These are phyloP conservation scores for Amanita inopinata DNA, from an alignment of 768 basidiomycete genomes.

Conservation along the genomic window DNA sequence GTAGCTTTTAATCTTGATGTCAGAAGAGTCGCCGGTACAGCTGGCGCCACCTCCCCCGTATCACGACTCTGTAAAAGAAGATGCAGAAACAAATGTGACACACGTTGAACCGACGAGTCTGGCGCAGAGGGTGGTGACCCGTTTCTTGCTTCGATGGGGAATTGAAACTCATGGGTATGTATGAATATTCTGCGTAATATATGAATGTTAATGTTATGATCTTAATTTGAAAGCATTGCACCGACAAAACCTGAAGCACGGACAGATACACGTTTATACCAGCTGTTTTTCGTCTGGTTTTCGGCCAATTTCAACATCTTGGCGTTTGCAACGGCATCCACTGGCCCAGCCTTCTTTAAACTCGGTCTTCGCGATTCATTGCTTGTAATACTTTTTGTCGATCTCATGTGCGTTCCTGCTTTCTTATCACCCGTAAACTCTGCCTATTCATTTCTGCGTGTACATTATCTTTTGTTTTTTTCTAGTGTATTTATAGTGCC, in stretches of 20 bases:
- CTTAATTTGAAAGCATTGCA: conserved; percentile 31
- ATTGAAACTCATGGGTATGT: conserved; percentile 26
- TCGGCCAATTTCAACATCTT: conserved; percentile 61
- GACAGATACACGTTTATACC: conserved; percentile 47
- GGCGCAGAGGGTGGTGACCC: conserved; percentile 13
- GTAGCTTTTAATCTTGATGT: no score
- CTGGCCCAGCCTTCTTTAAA: conserved; percentile 48
- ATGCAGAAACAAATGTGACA: no score
- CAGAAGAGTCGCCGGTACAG: no score
- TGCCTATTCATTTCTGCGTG: not conserved
- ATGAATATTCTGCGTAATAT: not conserved
- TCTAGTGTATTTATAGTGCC: conserved; percentile 41
- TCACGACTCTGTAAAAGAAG: no score
- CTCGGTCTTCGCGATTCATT: conserved; percentile 44
- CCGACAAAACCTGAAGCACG: conserved; percentile 43
- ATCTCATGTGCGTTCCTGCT: conserved; percentile 35
- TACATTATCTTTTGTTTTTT: not conserved
- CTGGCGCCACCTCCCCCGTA: no score
- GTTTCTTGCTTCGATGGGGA: conserved; percentile 22
- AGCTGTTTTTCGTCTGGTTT: conserved; percentile 68
- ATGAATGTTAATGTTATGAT: not conserved
- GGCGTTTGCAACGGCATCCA: conserved; percentile 49
- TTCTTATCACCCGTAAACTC: conserved; percentile 4
- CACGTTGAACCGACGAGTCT: no score
- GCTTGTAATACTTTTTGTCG: conserved; percentile 35